These are phyloP conservation scores for Salicornia ramosissima DNA, from an alignment of 148 eudicot species.

Conservation along the genomic window DNA sequence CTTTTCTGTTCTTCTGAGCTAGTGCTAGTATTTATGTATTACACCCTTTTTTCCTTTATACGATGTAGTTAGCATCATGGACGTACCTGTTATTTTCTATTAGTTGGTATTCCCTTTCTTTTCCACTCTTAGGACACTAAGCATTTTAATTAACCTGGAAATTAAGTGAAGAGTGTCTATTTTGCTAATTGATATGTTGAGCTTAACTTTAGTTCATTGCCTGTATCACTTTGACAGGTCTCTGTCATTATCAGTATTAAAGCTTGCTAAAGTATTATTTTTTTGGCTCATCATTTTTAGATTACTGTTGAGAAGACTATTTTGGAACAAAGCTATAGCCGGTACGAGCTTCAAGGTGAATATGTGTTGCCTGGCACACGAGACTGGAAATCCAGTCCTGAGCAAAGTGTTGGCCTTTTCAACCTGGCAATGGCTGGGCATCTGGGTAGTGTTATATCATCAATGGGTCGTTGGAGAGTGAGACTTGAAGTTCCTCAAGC, in stretches of 20 bases:
- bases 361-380: constrained; percentile 94
- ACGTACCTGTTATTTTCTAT: too few relatives aligned
- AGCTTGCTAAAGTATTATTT: neutral
- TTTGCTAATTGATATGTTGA: too few relatives aligned
- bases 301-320: constrained; percentile 90
- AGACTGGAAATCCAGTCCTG: constrained; percentile 58
- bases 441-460: constrained; percentile 81
- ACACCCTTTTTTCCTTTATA: too few relatives aligned
- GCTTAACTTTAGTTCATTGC: neutral
- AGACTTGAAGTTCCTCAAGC: constrained; percentile 97
- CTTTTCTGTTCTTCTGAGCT: too few relatives aligned
- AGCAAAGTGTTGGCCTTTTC: constrained; percentile 66
- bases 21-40: too few relatives aligned
- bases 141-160: too few relatives aligned
- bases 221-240: neutral
- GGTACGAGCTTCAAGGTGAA: constrained; percentile 97
- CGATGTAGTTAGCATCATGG: too few relatives aligned
- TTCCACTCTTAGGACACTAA: too few relatives aligned
- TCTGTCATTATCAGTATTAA: neutral
- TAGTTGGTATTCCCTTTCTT: too few relatives aligned
- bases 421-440: constrained; percentile 88
- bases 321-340: constrained; percentile 92
- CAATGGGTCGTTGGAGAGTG: constrained; percentile 99
- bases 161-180: too few relatives aligned
- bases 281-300: constrained; percentile 36